A percentile compares a stretch with the other conserved stretches of the same genome.
phyloP scores from a whole-genome alignment of 2,329 filamentous ascomycete genomes.

The Cladosporium halotolerans region DNA sequence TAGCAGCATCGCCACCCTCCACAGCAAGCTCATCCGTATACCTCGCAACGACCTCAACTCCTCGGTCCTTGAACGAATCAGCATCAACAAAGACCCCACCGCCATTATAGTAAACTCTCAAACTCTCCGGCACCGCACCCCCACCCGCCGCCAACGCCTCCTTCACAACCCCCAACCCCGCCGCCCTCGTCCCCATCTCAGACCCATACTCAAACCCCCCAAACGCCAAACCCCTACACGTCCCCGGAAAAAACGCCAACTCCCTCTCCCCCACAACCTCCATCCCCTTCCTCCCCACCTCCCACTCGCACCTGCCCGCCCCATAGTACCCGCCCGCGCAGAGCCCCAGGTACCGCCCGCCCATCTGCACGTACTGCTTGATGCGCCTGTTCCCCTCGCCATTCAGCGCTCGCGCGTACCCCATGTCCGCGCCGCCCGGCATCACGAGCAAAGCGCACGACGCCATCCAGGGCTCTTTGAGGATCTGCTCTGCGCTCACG shows the following conservation, averaged over 20 bases:
- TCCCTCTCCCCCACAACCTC: conserved; percentile 83
- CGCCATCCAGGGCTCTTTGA: conserved; percentile 86
- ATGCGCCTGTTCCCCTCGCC: conserved; percentile 83
- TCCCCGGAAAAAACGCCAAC: conserved; percentile 80
- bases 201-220: conserved; percentile 84
- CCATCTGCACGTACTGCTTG: conserved; percentile 73
- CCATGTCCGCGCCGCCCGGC: conserved; percentile 88
- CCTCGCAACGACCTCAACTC: conserved; percentile 74
- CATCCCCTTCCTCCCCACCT: conserved; percentile 72
- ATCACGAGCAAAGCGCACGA: conserved; percentile 86
- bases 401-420: conserved; percentile 82
- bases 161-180: conserved; percentile 58
- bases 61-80: conserved; percentile 52
- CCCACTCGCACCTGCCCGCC: conserved; percentile 76
- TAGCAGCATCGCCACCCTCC: conserved; percentile 70
- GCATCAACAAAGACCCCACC: conserved; percentile 89
- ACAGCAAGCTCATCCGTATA: conserved; percentile 72
- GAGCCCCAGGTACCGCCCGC: conserved; percentile 81
- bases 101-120: conserved; percentile 85
- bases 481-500: conserved; percentile 67
- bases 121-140: conserved; percentile 52
- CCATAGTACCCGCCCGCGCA: conserved; percentile 96
- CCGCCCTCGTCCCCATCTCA: conserved; percentile 74
- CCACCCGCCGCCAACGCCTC: conserved; percentile 46
- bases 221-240: conserved; percentile 80